Percentiles rank a stretch among this genome's conserved stretches.
phyloP scores from a whole-genome alignment of 108 stramenopile species.

The Skeletonema menzelii region DNA sequence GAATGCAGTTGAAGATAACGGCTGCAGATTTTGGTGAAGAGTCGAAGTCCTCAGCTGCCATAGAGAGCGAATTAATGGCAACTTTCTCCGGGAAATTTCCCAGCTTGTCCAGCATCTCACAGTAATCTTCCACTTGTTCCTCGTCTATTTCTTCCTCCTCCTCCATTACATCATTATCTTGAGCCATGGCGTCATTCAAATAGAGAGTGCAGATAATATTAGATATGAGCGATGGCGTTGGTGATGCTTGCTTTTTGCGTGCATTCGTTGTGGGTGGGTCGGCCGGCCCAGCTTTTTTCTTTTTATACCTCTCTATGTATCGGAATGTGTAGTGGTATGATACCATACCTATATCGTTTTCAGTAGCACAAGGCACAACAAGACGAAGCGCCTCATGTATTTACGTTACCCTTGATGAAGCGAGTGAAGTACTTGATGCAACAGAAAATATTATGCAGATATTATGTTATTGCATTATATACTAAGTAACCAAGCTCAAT shows the following conservation, averaged over 20 bases:
- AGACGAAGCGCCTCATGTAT: too few species aligned
- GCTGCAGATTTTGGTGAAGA: constrained; percentile 49
- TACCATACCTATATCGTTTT: too few species aligned
- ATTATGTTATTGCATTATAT: neutral
- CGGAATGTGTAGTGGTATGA: too few species aligned
- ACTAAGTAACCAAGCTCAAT: constrained; percentile 12
- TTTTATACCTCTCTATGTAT: too few species aligned
- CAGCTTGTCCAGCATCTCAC: constrained; percentile 68
- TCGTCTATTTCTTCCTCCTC: constrained; percentile 60
- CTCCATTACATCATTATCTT: neutral
- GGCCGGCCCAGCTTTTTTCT: too few species aligned
- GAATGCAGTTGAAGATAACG: constrained; percentile 69
- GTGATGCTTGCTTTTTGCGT: too few species aligned
- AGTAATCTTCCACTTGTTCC: constrained; percentile 77
- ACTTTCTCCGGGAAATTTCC: constrained; percentile 82
- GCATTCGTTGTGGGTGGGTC: too few species aligned
- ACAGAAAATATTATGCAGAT: neutral
- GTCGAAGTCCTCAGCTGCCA: constrained; percentile 83
- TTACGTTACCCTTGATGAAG: too few species aligned
- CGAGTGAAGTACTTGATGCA: neutral
- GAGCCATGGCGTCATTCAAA: neutral
- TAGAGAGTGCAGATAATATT: too few species aligned
- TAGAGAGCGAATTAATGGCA: constrained; percentile 78
- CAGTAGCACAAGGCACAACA: too few species aligned
- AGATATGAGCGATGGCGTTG: too few species aligned